Evolutionary conservation across 164 flowering plant species (phyloP).

Genomic region (grape (Vitis vinifera)): DNA sequence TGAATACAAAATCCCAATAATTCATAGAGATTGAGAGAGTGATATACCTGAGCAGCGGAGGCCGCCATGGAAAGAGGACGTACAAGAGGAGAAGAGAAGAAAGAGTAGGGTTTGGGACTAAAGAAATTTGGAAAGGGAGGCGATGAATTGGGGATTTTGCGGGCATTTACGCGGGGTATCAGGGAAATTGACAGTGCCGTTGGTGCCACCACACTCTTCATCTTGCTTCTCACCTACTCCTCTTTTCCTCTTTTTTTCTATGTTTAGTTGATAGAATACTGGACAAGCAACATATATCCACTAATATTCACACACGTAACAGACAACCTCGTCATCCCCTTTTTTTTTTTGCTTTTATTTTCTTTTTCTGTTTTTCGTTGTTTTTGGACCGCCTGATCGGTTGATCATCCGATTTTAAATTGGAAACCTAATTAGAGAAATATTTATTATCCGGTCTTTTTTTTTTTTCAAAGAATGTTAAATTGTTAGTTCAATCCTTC

Average conservation of each 20-base stretch:
- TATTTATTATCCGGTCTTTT: too few relatives aligned
- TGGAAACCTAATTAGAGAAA: too few relatives aligned
- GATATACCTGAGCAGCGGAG: slow-evolving; percentile 33
- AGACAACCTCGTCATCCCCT: too few relatives aligned
- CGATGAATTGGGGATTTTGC: slow-evolving; percentile 7
- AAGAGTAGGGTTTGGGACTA: background rate
- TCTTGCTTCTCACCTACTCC: slow-evolving; percentile 5
- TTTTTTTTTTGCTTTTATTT: too few relatives aligned
- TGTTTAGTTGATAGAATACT: too few relatives aligned
- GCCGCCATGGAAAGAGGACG: slow-evolving; percentile 40
- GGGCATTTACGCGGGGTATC: slow-evolving; percentile 10
- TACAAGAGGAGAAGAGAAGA: slow-evolving; percentile 1
- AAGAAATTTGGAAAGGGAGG: background rate
- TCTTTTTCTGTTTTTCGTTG: too few relatives aligned
- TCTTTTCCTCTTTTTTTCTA: background rate
- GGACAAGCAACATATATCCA: too few relatives aligned
- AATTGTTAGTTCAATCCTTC: too few relatives aligned
- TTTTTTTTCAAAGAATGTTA: too few relatives aligned
- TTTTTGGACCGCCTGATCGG: too few relatives aligned
- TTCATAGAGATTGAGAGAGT: background rate
- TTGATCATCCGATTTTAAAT: too few relatives aligned
- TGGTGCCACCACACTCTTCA: slow-evolving; percentile 19
- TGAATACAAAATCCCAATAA: background rate
- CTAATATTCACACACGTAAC: too few relatives aligned
- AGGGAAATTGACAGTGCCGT: background rate